Evolutionary conservation across 2,329 filamentous ascomycete genomes (phyloP), one percentile per base, ranked within the genome.

Genomic region (Exophiala sp.): DNA sequence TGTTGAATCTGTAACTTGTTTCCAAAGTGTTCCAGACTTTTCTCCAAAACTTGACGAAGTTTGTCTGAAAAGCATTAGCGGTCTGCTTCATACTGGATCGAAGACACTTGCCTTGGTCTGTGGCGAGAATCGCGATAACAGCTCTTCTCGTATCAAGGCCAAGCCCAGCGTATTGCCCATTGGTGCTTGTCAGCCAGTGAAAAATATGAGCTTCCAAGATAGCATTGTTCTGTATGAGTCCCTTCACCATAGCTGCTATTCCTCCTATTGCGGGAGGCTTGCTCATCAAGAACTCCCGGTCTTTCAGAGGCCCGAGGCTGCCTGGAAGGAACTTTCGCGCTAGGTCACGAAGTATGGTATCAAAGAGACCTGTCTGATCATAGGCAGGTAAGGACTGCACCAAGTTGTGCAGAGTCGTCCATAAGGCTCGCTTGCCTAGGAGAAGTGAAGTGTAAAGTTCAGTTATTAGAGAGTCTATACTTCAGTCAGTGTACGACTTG

Each of bases 1-100:
- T 97, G 89, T 50, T 81, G 86, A 59, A 97, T 88, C 62, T 89
- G 95, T 9, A 97, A 72, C 43, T 85, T 81, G 60, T 96, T 90
- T 1, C 88, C 87, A 65, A 97, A 95, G 42, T 85, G 79, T 32
- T 73, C 73, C 42, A 95, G 70, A 42, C 76, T 79, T 62, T 81
- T 87, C 60, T 89, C 81, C 48, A 91, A 65, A 29, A 86, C 70
- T 0, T 65, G 70, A 3, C 74, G 69, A 1, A 88, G 68, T 16
- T 68, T 68, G 22, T 68, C 74, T 76, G 23, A 60, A 58, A 66
- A 24, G n/a, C n/a, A 43, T 49, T 19, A 50, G 46, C 63, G 9
- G 13, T 19, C 16, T 16, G 27, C 24, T 32, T 24, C n/a, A 21
- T 14, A 29, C 11, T 29, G 39, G 21, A 37, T n/a, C 8, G 22